phyloP scores from a whole-genome alignment of 2,329 filamentous ascomycete species.

The Davidsoniella neocaledoniae region DNA sequence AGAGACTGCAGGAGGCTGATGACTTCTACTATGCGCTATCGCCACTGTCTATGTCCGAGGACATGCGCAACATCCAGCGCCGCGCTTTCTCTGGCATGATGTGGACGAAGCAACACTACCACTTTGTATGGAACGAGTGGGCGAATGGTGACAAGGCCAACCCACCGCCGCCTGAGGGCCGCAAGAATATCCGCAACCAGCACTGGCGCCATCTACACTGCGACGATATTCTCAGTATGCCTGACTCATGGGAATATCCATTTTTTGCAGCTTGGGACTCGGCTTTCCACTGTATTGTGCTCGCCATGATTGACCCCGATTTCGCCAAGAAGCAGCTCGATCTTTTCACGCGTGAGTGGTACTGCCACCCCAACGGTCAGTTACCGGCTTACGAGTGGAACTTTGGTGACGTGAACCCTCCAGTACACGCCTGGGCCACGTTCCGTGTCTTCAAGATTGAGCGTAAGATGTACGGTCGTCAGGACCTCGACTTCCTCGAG shows the following conservation, averaged over 20 bases:
- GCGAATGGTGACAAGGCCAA: slow-evolving; percentile 81
- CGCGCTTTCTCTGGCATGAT: slow-evolving; percentile 94
- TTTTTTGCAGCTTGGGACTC: slow-evolving; percentile 98
- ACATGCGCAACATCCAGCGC: slow-evolving; percentile 84
- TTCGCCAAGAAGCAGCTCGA: slow-evolving; percentile 98
- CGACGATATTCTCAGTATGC: slow-evolving; percentile 93
- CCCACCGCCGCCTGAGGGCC: slow-evolving; percentile 64
- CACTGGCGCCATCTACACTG: slow-evolving; percentile 93
- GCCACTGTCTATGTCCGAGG: slow-evolving; percentile 82
- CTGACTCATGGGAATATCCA: slow-evolving; percentile 95
- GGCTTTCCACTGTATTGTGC: slow-evolving; percentile 87
- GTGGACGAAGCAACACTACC: slow-evolving; percentile 95
- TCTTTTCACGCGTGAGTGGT: slow-evolving; percentile 92
- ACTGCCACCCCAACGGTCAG: slow-evolving; percentile 95
- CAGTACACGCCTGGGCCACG: slow-evolving; percentile 89
- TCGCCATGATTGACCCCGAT: slow-evolving; percentile 94
- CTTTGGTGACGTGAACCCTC: slow-evolving; percentile 91
- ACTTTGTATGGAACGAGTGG: slow-evolving; percentile 97
- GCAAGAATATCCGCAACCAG: slow-evolving; percentile 68
- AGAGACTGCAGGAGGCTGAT: slow-evolving; percentile 74
- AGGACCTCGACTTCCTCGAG: slow-evolving; percentile 90
- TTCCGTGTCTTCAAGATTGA: slow-evolving; percentile 98
- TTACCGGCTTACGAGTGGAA: slow-evolving; percentile 94
- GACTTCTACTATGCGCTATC: slow-evolving; percentile 92
- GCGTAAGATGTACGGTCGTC: slow-evolving; percentile 86